Evolutionary conservation across 768 basidiomycete species (phyloP).

Genomic region (Boletus fagicola): DNA sequence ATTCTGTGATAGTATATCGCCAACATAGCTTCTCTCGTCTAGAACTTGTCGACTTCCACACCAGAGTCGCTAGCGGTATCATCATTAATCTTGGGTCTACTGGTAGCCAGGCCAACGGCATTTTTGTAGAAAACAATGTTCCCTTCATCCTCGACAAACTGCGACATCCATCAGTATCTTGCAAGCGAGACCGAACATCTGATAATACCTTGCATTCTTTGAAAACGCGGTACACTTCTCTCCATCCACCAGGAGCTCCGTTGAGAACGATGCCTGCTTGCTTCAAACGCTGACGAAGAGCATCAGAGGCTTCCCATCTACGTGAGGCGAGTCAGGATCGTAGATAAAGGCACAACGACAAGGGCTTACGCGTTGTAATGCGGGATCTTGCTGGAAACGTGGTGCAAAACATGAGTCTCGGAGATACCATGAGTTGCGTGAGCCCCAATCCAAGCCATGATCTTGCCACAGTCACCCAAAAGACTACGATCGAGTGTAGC

Average conservation of each 20-base stretch:
- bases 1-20: conserved; percentile 4
- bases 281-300: conserved; percentile 71
- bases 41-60: conserved; percentile 49
- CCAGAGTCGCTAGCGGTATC: conserved; percentile 62
- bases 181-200: not conserved
- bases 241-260: conserved; percentile 76
- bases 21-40: conserved; percentile 12
- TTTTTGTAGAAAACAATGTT: conserved; percentile 93
- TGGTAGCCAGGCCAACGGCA: conserved; percentile 69
- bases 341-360: not conserved
- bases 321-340: not conserved
- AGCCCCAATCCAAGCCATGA: conserved; percentile 85
- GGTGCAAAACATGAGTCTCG: conserved; percentile 91
- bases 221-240: conserved; percentile 75
- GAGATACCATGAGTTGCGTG: conserved; percentile 89
- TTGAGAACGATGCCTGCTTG: conserved; percentile 59
- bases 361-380: conserved; percentile 76
- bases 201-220: conserved; percentile 66
- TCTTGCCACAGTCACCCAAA: conserved; percentile 70
- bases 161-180: not conserved
- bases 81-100: conserved; percentile 65
- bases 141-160: conserved; percentile 94
- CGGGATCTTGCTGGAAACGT: conserved; percentile 92
- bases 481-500: conserved; percentile 85
- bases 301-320: conserved; percentile 88